Evolutionary conservation across 2,329 filamentous ascomycete species (phyloP).

Genomic region (Aspergillus sp.): DNA sequence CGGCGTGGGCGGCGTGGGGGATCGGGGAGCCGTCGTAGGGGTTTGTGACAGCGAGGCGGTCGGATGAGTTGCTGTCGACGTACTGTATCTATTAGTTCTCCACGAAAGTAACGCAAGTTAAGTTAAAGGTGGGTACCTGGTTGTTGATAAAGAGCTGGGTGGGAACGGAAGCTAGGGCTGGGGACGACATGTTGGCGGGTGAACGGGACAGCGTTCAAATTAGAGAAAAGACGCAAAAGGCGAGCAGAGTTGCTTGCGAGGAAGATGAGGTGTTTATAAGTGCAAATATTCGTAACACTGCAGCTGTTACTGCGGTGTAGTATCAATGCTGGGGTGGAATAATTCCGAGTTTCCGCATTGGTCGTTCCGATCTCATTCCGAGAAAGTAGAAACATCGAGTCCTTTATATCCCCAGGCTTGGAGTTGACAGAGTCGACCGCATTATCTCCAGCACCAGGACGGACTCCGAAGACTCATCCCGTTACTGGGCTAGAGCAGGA

Average conservation of each 20-base stretch:
- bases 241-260: too few species aligned
- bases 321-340: neutral
- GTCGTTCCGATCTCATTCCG: neutral
- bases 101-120: too few species aligned
- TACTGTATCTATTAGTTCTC: constrained; percentile 36
- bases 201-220: too few species aligned
- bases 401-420: neutral
- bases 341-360: neutral
- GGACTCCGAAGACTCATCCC: too few species aligned
- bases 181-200: neutral
- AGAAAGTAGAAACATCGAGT: too few species aligned
- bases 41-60: constrained; percentile 49
- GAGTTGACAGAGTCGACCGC: too few species aligned
- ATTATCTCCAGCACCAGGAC: too few species aligned
- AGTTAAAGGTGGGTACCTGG: too few species aligned
- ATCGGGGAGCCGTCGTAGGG: constrained; percentile 35
- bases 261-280: neutral
- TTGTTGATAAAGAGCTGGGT: constrained; percentile 52
- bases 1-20: constrained; percentile 46
- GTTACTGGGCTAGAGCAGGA: too few species aligned
- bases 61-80: constrained; percentile 46
- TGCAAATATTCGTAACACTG: too few species aligned
- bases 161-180: neutral
- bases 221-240: too few species aligned
- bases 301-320: too few species aligned